A percentile compares a stretch with the other conserved stretches of the same genome.
Conservation (phyloP, 1,284 basidiomycete species). For the Trichosporon sp. region DNA sequence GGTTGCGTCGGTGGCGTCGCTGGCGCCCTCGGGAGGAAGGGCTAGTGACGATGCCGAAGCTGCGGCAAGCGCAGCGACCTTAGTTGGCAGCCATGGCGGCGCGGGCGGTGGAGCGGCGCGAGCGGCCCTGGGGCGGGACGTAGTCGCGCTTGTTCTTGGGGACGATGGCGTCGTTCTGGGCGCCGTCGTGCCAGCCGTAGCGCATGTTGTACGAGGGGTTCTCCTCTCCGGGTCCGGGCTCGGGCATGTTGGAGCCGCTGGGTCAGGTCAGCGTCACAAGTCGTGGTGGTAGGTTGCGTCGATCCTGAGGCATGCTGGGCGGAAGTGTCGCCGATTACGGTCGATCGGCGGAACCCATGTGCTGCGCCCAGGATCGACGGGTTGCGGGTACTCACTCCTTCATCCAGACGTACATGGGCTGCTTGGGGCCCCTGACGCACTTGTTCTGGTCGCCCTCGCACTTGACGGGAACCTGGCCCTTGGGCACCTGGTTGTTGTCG, state of each 20-base stretch:
- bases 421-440: constrained; percentile 46
- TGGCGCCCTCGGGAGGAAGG: too few relatives aligned
- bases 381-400: constrained; percentile 22
- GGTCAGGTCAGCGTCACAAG: constrained; percentile 14
- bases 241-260: constrained; percentile 27
- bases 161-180: constrained; percentile 25
- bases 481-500: constrained; percentile 52
- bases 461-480: constrained; percentile 52
- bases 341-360: not conserved
- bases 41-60: not conserved
- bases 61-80: not conserved
- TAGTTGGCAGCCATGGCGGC: not conserved
- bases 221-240: not conserved
- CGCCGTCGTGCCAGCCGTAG: constrained; percentile 29
- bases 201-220: constrained; percentile 19
- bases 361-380: not conserved
- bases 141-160: constrained; percentile 13
- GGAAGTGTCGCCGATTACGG: not conserved
- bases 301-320: not conserved
- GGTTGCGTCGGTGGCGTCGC: not conserved
- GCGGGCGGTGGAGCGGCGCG: not conserved
- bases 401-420: constrained; percentile 29
- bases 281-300: not conserved
- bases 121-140: constrained; percentile 6
- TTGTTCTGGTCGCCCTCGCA: constrained; percentile 42